Evolutionary conservation across 139 green algal species (phyloP), one percentile per base, ranked within the genome.

Genomic region (Dunaliella sp.): DNA sequence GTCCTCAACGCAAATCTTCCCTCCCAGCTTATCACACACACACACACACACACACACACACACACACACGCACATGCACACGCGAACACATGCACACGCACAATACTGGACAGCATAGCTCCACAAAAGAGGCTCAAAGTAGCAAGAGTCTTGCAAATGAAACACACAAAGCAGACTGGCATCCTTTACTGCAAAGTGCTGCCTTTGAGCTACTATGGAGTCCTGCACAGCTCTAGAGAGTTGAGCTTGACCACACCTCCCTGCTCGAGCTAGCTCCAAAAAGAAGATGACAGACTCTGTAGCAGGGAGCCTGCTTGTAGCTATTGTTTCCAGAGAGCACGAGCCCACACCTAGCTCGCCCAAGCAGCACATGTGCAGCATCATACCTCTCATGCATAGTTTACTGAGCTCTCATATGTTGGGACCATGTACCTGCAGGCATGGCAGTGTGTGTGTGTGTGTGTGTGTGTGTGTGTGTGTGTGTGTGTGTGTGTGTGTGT

Each of bases 351-450:
- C n/a, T n/a, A n/a, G n/a, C n/a, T n/a, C n/a, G n/a, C n/a, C n/a
- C n/a, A n/a, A n/a, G n/a, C n/a, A n/a, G n/a, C n/a, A n/a, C n/a
- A n/a, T n/a, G n/a, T n/a, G n/a, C n/a, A n/a, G n/a, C n/a, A n/a
- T n/a, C 74, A 81, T 38, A 24, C 35, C 21, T 38, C 22, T 91
- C 83, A 95, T 31, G 88, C 88, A 88, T 93, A 93, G 86, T 93
- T 94, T n/a, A 96, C 88, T 36, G 86, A 94, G 1, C 83, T 91
- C 90, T 96, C 94, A 84, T 97, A 96, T 0, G 94, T 95, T 12
- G 88, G 88, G 7, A 96, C 90, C 89, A 97, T 95, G 92, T 97
- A 97, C 48, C 48, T 65, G 48, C 48, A 65, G 16, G 48, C 7
- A 65, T 16, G 16, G 7, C 7, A 65, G 16, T 65, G 48, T 65